Evolutionary conservation across 768 basidiomycete species (phyloP).

Genomic region (Cyclocybe cylindracea): DNA sequence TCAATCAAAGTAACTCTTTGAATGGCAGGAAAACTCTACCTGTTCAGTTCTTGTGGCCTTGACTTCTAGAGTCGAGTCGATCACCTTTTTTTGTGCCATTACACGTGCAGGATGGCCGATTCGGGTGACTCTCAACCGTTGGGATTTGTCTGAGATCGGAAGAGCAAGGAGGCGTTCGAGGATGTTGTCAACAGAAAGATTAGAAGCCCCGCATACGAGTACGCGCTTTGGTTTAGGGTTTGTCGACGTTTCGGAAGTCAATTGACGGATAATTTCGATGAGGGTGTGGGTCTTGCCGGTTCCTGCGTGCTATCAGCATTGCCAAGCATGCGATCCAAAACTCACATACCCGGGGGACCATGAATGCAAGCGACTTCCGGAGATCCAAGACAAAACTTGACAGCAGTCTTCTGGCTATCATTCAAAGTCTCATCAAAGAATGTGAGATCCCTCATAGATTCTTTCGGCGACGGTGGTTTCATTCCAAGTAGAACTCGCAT

Average conservation of each 20-base stretch:
- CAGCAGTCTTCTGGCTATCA: slow-evolving; percentile 79
- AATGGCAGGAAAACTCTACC: slow-evolving; percentile 14
- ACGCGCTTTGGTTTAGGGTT: slow-evolving; percentile 60
- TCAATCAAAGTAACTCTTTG: neutral
- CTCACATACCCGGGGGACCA: slow-evolving; percentile 82
- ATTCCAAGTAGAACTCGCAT: slow-evolving; percentile 75
- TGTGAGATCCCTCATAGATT: slow-evolving; percentile 39
- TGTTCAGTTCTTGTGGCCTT: slow-evolving; percentile 76
- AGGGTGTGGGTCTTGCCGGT: slow-evolving; percentile 97
- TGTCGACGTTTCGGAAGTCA: slow-evolving; percentile 48
- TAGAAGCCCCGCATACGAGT: slow-evolving; percentile 91
- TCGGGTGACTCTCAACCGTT: slow-evolving; percentile 70
- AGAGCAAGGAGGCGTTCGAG: slow-evolving; percentile 79
- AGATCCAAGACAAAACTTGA: slow-evolving; percentile 79
- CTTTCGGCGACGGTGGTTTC: slow-evolving; percentile 41
- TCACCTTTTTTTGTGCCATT: slow-evolving; percentile 65
- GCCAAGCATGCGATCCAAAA: neutral
- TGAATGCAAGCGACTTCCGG: slow-evolving; percentile 91
- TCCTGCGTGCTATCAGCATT: slow-evolving; percentile 36
- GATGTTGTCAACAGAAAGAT: slow-evolving; percentile 95
- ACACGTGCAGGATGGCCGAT: slow-evolving; percentile 96
- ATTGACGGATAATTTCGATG: slow-evolving; percentile 89
- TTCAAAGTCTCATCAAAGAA: slow-evolving; percentile 84
- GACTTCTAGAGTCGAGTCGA: slow-evolving; percentile 71
- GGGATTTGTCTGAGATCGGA: slow-evolving; percentile 48